Base-by-base conservation (phyloP, 1,139 yeast species). In the Debaryomyces fabryi region DNA sequence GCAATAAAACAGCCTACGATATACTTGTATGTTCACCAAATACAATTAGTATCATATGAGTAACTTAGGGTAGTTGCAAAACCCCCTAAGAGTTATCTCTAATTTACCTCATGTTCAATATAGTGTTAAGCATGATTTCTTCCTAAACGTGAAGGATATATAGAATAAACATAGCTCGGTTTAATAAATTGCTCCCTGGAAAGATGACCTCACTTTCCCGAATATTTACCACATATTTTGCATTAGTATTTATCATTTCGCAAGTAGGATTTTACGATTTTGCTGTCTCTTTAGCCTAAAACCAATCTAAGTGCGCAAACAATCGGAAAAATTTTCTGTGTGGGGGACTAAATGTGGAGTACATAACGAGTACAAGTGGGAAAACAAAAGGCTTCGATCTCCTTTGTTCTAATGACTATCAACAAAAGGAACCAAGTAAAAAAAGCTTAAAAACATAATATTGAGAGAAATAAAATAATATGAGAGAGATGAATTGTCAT, bases 341-440 rank as follows among this genome's bases (percentile, higher is more conserved):
- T 40, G 43, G 43, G 18, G 43, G 37, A 21, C 13, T n/a, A 40
- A 40, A 30, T 29, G 35, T 40, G 43, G 43, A 40, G 43, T 40
- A 40, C 43, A 40, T 40, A 40, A 10, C 15, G 18, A 20, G 23
- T n/a, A 16, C 16, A n/a, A 20, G 25, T 35, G 25, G 27, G 13
- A 18, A 18, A 6, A 35, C 6, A 15, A 18, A 32, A 7, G 21
- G 9, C 12, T 16, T 8, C 18, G 38, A 35, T 35, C 38, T 35
- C 38, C 38, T 35, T 35, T 16, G 21, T 34, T 34, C 8, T 20
- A 35, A 12, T 6, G 10, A 10, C 20, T 35, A 35, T 37, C 15
- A n/a, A 15, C 9, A 23, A 4, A 10, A 25, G 9, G 20, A 37
- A 23, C 30, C n/a, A 8, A 18, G 13, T 27, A 37, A 15, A 37